Evolutionary conservation across 352 stramenopile species (phyloP).

Genomic region (Pythium dissimile): DNA sequence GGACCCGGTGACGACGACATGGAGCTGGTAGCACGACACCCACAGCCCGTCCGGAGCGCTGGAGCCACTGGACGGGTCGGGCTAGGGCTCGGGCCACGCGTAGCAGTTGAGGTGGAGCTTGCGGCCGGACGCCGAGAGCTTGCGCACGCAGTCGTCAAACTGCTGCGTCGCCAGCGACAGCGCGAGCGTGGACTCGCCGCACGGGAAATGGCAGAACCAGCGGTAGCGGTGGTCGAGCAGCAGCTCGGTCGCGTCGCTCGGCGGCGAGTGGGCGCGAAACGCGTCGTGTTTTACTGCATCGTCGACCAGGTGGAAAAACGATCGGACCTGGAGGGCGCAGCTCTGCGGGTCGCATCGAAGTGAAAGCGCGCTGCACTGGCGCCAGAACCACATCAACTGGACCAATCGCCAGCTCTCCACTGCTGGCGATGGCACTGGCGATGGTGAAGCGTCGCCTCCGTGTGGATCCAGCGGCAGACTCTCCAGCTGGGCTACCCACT

Average conservation of each 20-base stretch:
- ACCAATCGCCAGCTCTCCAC: background rate
- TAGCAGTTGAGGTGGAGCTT: slow-evolving; percentile 11
- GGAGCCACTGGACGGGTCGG: background rate
- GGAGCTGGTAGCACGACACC: background rate
- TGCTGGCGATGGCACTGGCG: too few species aligned
- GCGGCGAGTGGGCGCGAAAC: too few species aligned
- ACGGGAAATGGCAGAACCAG: slow-evolving; percentile 4
- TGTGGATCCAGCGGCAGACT: background rate
- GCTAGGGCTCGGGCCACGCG: background rate
- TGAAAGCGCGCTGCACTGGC: background rate
- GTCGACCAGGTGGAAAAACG: background rate
- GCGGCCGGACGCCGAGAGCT: background rate
- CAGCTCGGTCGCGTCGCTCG: background rate
- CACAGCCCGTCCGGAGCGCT: background rate
- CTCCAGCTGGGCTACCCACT: background rate
- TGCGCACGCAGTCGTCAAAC: slow-evolving; percentile 8
- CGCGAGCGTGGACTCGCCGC: slow-evolving; percentile 4
- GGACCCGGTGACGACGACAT: background rate
- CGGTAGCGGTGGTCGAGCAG: slow-evolving; percentile 1
- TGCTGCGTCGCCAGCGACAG: background rate
- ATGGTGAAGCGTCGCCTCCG: too few species aligned
- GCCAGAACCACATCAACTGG: slow-evolving; percentile 8
- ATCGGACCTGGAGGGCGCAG: background rate
- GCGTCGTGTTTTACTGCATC: too few species aligned
- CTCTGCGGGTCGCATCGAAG: background rate